These are phyloP conservation scores for Limonium bicolor DNA, from an alignment of 148 eudicot genomes.

Conservation along the genomic window DNA sequence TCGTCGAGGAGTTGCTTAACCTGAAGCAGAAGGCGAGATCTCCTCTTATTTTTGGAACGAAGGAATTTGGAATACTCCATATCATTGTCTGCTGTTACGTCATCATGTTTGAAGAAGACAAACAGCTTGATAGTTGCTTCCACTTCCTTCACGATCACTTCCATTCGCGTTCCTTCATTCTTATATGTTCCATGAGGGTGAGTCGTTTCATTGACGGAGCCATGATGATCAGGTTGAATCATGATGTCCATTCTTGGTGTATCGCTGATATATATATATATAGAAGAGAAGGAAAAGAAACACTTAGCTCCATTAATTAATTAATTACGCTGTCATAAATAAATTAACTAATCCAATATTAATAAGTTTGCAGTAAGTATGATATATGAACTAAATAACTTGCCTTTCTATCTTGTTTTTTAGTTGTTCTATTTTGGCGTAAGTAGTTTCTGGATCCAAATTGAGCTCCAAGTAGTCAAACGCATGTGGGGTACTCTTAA, in stretches of 20 bases:
- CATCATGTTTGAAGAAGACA: slow-evolving; percentile 6
- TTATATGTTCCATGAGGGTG: no score
- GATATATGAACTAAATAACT: not conserved
- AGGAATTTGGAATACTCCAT: slow-evolving; percentile 18
- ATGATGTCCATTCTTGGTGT: not conserved
- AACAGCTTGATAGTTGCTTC: slow-evolving; percentile 19
- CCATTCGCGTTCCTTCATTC: no score
- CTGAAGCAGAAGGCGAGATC: slow-evolving; percentile 19
- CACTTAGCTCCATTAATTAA: no score
- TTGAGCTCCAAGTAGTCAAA: slow-evolving; percentile 18
- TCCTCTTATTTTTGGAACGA: slow-evolving; percentile 14
- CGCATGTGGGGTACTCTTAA: slow-evolving; percentile 24
- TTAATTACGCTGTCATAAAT: no score
- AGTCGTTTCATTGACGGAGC: no score
- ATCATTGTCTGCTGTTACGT: slow-evolving; percentile 2
- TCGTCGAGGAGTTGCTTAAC: slow-evolving; percentile 30
- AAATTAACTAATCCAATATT: not conserved
- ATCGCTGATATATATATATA: not conserved
- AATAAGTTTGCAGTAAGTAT: not conserved
- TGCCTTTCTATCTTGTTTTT: slow-evolving; percentile 20
- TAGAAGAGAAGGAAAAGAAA: not conserved
- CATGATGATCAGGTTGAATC: not conserved
- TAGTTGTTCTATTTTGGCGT: slow-evolving; percentile 14
- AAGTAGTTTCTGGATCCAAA: slow-evolving; percentile 15
- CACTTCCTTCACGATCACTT: slow-evolving; percentile 16